Evolutionary conservation across 306 rosid genomes (phyloP), one percentile per base, ranked within the genome.

Genomic region (Prunus mume): DNA sequence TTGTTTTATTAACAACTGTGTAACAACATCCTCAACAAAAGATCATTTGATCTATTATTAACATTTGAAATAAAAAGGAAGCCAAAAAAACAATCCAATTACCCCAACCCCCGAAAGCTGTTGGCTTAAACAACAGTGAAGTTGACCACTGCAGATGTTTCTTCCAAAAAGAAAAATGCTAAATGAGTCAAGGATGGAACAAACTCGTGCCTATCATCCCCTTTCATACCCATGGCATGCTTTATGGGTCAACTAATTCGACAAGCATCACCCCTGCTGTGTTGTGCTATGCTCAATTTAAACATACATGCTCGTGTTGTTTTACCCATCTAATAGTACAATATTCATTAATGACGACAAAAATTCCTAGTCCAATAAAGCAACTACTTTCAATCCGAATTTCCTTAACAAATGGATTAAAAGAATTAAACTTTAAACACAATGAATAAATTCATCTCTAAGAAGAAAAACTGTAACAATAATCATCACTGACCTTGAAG

Each of bases 401-500:
- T 22, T 12, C 38, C 17, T 60, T 12, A 28, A 13, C 67, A 38
- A 55, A 22, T 68, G 24, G 27, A 6, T 19, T 11, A 50, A 17
- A 65, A 75, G 13, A 13, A 8, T 18, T 52, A 52, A 51, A 52
- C 20, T 18, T 3, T 1, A 11, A 43, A 43, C 45, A 12, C 8
- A 34, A 50, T 20, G 22, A 43, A 17, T 19, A 43, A 65, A n/a
- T 45, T 46, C 13, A 49, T 46, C 49, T 24, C 18, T 28, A 18
- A 55, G 28, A 47, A 7, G 9, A 50, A 34, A 71, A 14, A 9
- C 1, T 6, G 0, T 24, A 52, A 30, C 0, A 22, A 68, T 3
- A 79, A 74, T 49, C 57, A 76, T 79, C 56, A 76, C 90, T 81
- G 47, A 92, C 97, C 97, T 90, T 84, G 63, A 80, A 76, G 49